phyloP scores from a whole-genome alignment of 257 asterid species.

The Penstemon eatonii region DNA sequence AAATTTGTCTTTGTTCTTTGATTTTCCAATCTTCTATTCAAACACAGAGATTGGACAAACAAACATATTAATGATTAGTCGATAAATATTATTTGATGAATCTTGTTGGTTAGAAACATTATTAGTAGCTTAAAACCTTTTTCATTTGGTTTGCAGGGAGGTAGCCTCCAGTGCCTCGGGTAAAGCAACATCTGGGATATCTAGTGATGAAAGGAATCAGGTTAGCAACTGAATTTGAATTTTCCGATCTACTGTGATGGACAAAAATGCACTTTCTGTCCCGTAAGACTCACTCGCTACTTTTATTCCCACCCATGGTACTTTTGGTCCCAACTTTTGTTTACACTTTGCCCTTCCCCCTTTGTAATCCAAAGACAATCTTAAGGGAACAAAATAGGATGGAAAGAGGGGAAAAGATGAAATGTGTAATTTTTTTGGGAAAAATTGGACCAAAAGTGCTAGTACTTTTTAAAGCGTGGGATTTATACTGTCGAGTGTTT shows the following conservation, averaged over 20 bases:
- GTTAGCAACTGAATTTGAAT: slow-evolving; percentile 32
- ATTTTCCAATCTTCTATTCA: not conserved
- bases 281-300: too few species aligned
- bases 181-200: slow-evolving; percentile 87
- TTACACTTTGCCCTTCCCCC: too few species aligned
- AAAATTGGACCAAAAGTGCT: too few species aligned
- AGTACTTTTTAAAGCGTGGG: too few species aligned
- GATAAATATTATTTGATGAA: not conserved
- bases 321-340: too few species aligned
- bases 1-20: not conserved
- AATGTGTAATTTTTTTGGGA: too few species aligned
- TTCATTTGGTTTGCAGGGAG: slow-evolving; percentile 57
- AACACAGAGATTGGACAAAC: not conserved
- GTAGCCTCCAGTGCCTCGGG: slow-evolving; percentile 91
- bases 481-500: too few species aligned
- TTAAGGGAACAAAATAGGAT: too few species aligned
- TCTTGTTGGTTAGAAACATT: not conserved
- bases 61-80: not conserved
- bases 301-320: too few species aligned
- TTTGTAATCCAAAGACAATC: too few species aligned
- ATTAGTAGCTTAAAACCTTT: not conserved
- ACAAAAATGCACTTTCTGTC: too few species aligned
- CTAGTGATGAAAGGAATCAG: slow-evolving; percentile 91
- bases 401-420: too few species aligned
- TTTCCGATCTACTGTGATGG: not conserved